phyloP scores from a whole-genome alignment of 83 land plant species.

The Isoetes engelmannii region DNA sequence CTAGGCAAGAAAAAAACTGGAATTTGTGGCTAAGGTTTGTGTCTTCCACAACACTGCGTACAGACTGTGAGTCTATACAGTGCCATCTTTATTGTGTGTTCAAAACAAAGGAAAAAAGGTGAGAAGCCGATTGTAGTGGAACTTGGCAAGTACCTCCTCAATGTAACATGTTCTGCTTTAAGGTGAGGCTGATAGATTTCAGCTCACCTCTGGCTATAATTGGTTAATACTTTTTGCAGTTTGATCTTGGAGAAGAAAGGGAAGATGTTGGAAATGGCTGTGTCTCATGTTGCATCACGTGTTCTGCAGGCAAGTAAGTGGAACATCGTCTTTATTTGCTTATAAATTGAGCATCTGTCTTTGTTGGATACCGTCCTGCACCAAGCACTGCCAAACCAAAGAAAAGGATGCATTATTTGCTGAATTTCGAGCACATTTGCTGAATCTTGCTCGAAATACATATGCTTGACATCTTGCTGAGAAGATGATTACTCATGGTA shows the following conservation, averaged over 20 bases:
- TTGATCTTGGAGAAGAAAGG: slow-evolving; percentile 89
- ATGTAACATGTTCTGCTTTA: too few species aligned
- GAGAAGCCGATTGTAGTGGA: too few species aligned
- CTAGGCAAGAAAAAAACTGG: too few species aligned
- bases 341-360: neutral
- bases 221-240: too few species aligned
- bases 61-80: too few species aligned
- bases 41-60: too few species aligned
- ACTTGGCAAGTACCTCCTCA: too few species aligned
- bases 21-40: too few species aligned
- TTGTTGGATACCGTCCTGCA: slow-evolving; percentile 54
- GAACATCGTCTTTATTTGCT: neutral
- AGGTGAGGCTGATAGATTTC: too few species aligned
- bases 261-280: slow-evolving; percentile 68
- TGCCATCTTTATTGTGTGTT: too few species aligned
- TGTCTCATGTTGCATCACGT: slow-evolving; percentile 74
- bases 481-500: slow-evolving; percentile 90
- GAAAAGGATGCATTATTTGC: slow-evolving; percentile 68
- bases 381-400: slow-evolving; percentile 60
- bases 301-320: slow-evolving; percentile 59
- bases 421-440: slow-evolving; percentile 80
- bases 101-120: too few species aligned
- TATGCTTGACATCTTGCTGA: slow-evolving; percentile 88
- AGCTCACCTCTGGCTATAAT: too few species aligned
- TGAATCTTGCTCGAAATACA: slow-evolving; percentile 59